Conservation (phyloP, 192 early-diverging fungal genomes). For the Glomus cerebriforme region DNA sequence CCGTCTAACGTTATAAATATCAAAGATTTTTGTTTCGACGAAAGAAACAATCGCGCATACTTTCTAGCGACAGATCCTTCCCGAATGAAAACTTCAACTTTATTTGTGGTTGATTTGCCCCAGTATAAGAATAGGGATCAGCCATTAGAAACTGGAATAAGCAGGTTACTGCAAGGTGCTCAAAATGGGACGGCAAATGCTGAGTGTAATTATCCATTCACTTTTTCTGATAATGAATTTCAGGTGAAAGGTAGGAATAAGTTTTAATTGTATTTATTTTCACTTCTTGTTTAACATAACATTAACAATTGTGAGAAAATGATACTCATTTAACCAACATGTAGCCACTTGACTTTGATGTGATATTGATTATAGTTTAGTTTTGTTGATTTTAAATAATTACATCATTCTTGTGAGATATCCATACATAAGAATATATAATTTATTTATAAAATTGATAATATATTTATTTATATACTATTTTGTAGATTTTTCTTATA, state of each 20-base stretch:
- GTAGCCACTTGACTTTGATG: too few species aligned
- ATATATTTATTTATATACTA: neutral
- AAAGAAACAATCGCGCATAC: slow-evolving; percentile 47
- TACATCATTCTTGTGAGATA: too few species aligned
- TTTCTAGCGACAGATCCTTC: slow-evolving; percentile 56
- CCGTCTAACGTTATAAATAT: slow-evolving; percentile 43
- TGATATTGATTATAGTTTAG: too few species aligned
- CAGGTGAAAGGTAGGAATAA: slow-evolving; percentile 16
- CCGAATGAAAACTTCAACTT: slow-evolving; percentile 43
- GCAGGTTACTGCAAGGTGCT: neutral
- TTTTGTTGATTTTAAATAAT: too few species aligned
- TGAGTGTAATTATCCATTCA: neutral
- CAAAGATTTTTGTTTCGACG: slow-evolving; percentile 59
- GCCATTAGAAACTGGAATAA: neutral
- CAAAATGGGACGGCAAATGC: neutral
- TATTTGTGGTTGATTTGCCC: slow-evolving; percentile 46
- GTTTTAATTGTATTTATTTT: neutral
- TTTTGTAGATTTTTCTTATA: slow-evolving; percentile 8
- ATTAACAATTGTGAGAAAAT: too few species aligned
- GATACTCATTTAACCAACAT: too few species aligned
- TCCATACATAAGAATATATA: too few species aligned
- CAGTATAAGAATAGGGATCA: neutral
- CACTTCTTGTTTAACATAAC: neutral
- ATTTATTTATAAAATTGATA: neutral
- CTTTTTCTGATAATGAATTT: slow-evolving; percentile 13